Evolutionary conservation across 371 early-diverging fungal species (phyloP), one percentile per base, ranked within the genome.

Genomic region (Funneliformis caledonium): DNA sequence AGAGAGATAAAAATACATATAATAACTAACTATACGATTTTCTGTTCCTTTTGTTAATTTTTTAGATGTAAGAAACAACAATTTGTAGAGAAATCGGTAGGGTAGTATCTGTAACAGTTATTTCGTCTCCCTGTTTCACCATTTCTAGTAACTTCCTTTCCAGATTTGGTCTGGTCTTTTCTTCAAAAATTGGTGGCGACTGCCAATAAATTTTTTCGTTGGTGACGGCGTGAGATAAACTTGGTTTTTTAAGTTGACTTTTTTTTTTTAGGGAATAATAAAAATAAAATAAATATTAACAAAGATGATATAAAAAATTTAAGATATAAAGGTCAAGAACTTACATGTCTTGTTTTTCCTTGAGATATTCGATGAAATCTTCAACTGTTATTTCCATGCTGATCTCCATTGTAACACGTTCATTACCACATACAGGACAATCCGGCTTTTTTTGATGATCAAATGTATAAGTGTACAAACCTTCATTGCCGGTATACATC

Each of bases 401-500:
- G 5, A 93, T 81, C 0, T 86, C 85, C 47, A 89, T 81, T 48
- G 85, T 86, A 0, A 84, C 78, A 8, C 86, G 81, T 42, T 87
- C 85, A 10, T 85, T 86, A 6, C 97, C 96, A 83, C 99, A 98
- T 2, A 98, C 97, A 45, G 96, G 93, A 84, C 99, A 98, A 31
- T 96, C 94, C 0, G 92, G 90, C 80, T 94, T 93, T 83, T 91
- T 91, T 84, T 93, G 92, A 78, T 94, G 93, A 67, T 92, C 89
- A 87, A 97, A 97, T 1, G 97, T 95, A 82, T 96, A 93, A 3
- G 97, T 96, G 85, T 97, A 97, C 31, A 98, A 87, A 42, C 97
- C 94, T 67, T 89, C 91, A 80, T 96, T 94, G 72, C 98, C 99
- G 8, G 92, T 93, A 85, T 97, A 98, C 93, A 97, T 94, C 95